These are phyloP conservation scores for Salix brachista DNA, from an alignment of 345 rosid genomes.

Conservation along the genomic window DNA sequence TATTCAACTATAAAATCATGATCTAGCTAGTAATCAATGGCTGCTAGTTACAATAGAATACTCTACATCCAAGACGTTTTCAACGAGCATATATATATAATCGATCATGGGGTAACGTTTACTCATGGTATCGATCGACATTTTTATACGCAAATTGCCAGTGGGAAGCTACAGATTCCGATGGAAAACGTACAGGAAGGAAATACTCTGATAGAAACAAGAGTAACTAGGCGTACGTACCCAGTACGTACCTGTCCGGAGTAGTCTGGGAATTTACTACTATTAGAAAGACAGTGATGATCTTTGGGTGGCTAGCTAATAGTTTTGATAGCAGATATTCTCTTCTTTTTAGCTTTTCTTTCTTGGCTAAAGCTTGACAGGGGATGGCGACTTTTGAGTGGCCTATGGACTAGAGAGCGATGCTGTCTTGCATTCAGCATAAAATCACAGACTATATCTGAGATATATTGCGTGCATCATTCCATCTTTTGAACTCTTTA, in stretches of 20 bases:
- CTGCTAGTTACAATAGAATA: background rate
- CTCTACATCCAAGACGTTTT: background rate
- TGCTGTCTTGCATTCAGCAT: slow-evolving; percentile 50
- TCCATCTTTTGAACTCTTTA: slow-evolving; percentile 44
- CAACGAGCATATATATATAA: too few relatives aligned
- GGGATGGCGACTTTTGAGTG: slow-evolving; percentile 31
- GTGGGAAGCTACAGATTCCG: too few relatives aligned
- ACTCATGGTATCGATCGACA: background rate
- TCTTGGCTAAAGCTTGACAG: background rate
- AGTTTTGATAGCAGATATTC: slow-evolving; percentile 7
- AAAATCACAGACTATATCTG: slow-evolving; percentile 32
- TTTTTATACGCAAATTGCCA: background rate
- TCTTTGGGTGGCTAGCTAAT: too few relatives aligned
- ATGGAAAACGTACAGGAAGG: background rate
- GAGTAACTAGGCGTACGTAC: background rate
- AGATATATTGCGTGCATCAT: slow-evolving; percentile 25
- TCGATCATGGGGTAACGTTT: background rate
- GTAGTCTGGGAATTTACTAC: background rate
- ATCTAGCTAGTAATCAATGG: background rate
- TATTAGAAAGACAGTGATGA: slow-evolving; percentile 11
- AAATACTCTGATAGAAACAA: background rate
- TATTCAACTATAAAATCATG: background rate
- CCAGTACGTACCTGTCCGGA: background rate
- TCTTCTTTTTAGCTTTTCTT: background rate
- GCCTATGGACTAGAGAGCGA: slow-evolving; percentile 19